Evolutionary conservation across 2,329 filamentous ascomycete species (phyloP).

Genomic region (Mariannaea sp.): DNA sequence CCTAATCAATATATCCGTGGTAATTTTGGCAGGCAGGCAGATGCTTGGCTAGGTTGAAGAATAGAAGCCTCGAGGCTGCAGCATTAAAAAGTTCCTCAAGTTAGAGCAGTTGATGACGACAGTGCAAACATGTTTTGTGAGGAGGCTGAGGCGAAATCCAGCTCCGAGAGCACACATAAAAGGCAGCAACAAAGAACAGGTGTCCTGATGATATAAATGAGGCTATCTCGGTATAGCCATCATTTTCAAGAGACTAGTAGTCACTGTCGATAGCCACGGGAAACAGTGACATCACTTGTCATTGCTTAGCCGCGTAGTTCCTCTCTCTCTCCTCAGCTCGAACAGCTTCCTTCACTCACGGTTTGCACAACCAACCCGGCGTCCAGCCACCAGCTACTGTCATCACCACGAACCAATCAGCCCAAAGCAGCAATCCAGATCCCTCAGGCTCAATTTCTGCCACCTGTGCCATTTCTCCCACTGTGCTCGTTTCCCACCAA

Average conservation of each 20-base stretch:
- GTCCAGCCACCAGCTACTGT: conserved; percentile 33
- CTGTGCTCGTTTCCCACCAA: conserved; percentile 24
- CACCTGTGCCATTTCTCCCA: conserved; percentile 28
- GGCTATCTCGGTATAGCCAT: not conserved
- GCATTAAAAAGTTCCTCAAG: conserved; percentile 31
- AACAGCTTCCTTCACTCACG: conserved; percentile 25
- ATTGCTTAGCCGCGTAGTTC: conserved; percentile 9
- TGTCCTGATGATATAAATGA: conserved; percentile 15
- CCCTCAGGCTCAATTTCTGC: conserved; percentile 31
- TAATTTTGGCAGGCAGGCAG: too few species aligned
- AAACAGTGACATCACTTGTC: conserved; percentile 12
- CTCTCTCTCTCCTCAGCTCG: conserved; percentile 12
- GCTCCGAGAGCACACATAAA: not conserved
- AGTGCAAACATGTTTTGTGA: conserved; percentile 5
- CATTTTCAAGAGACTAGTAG: not conserved
- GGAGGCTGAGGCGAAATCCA: not conserved
- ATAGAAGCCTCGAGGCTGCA: conserved; percentile 37
- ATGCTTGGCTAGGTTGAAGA: conserved; percentile 31
- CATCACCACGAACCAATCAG: conserved; percentile 44
- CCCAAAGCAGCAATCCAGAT: conserved; percentile 40
- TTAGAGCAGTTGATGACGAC: conserved; percentile 34
- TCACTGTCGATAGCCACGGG: conserved; percentile 12
- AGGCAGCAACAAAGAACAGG: conserved; percentile 9
- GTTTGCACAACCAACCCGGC: conserved; percentile 26
- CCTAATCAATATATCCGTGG: not conserved